Conservation (phyloP, 371 early-diverging fungal genomes). For the Apophysomyces elegans region DNA sequence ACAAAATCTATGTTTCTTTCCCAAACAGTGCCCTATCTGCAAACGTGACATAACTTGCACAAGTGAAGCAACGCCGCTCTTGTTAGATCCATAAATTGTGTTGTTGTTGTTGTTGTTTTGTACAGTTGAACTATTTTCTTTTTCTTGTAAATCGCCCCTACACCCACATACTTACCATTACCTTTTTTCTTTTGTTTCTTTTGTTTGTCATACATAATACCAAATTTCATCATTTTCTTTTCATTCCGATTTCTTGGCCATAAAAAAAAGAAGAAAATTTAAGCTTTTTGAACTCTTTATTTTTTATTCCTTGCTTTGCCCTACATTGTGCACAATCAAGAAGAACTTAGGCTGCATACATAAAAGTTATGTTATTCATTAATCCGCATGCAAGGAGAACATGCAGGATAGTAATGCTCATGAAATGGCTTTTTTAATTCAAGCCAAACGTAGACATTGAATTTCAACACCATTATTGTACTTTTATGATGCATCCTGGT, state of each 20-base stretch:
- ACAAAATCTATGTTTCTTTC: not conserved
- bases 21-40: slow-evolving; percentile 75
- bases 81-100: slow-evolving; percentile 4
- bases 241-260: not conserved
- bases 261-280: not conserved
- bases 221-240: not conserved
- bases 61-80: slow-evolving; percentile 5
- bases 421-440: slow-evolving; percentile 6
- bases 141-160: slow-evolving; percentile 2
- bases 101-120: no score
- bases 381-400: slow-evolving; percentile 11
- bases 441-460: slow-evolving; percentile 6
- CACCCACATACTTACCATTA: not conserved
- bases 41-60: slow-evolving; percentile 57
- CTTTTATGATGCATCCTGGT: not conserved
- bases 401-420: slow-evolving; percentile 10
- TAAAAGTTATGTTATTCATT: slow-evolving; percentile 1
- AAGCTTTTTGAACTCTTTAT: no score
- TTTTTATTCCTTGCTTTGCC: no score
- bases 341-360: not conserved
- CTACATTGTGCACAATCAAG: not conserved
- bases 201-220: not conserved
- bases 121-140: not conserved
- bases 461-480: not conserved
- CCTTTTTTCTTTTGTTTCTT: no score